Base-by-base conservation (phyloP, 2,329 filamentous ascomycete genomes). In the Bretziella fagacearum region DNA sequence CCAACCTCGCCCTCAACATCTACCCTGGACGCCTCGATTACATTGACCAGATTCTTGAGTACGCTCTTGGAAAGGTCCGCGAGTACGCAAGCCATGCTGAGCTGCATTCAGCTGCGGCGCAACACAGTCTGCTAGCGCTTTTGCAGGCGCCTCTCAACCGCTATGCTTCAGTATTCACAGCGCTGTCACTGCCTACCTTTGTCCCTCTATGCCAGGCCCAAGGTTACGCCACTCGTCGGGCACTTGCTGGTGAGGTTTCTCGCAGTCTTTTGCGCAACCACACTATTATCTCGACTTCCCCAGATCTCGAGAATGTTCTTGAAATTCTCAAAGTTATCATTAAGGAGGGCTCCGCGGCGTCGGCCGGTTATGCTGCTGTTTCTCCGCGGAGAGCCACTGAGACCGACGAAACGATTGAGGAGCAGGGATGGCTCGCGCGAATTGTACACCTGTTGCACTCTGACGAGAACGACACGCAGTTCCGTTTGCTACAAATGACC, bases 331-430 rank as follows among this genome's bases (percentile, higher is more conserved):
- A 84, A 54, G 91, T 98, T 0, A 68, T 98, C 29, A 91, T 98
- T 60, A 91, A 86, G 56, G 91, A 98, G 64, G 87, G 89, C 10
- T 79, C 83, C 11, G 87, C 93, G 56, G 69, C 80, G 46, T 77
- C 84, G n/a, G 73, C 77, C 40, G 84, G 84, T 25, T 95, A 95
- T 56, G 80, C 87, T 0, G 84, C 84, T 3, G 77, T 81, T 32
- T 76, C 81, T 4, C 83, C 89, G 57, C 72, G 84, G 53, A 78
- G 85, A 52, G 74, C 67, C 0, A 60, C 73, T 40, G 93, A 98
- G 66, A 96, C 91, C 1, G 91, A 98, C 52, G 93, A 98, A 65
- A 96, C 89, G 0, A 78, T 96, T 57, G 89, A 98, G 63, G 91
- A 98, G 64, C 91, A 98, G 67, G 91, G 91, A 44, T 95, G 86